phyloP scores from a whole-genome alignment of 1,139 yeast species.

The Debaryomycetaceae sp. region DNA sequence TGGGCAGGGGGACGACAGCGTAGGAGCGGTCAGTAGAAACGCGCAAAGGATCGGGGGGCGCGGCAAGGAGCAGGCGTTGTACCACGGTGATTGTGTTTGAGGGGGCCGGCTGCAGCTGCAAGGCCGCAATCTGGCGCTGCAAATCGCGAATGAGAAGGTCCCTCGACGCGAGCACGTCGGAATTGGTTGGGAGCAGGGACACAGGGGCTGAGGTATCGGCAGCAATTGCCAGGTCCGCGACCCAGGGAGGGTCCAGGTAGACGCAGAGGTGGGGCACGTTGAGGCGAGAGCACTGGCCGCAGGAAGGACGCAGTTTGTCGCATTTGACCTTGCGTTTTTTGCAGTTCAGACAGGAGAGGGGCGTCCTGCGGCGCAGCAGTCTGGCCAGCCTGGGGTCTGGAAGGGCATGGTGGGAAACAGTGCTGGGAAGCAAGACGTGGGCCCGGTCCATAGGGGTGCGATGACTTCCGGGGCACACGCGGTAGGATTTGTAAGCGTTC shows the following conservation, averaged over 20 bases:
- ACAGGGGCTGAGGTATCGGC: neutral
- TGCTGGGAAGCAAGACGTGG: no score
- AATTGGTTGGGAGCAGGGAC: neutral
- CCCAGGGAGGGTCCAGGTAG: slow-evolving; percentile 35
- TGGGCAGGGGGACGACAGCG: neutral
- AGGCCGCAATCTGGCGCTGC: neutral
- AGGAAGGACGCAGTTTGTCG: slow-evolving; percentile 32
- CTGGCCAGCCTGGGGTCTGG: slow-evolving; percentile 3
- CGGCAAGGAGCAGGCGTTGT: neutral
- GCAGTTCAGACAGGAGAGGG: slow-evolving; percentile 33
- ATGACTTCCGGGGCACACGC: no score
- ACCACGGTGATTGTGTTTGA: no score
- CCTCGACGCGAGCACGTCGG: neutral
- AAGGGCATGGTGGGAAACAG: no score
- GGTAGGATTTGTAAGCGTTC: no score
- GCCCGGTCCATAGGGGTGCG: no score
- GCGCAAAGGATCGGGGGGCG: neutral
- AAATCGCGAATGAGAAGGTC: neutral
- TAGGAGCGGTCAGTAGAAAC: neutral
- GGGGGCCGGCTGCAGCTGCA: slow-evolving; percentile 1
- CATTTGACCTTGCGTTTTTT: slow-evolving; percentile 36
- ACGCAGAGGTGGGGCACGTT: slow-evolving; percentile 34
- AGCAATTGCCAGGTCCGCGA: slow-evolving; percentile 2
- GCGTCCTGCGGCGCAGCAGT: slow-evolving; percentile 26
- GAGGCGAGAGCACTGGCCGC: slow-evolving; percentile 33